Base-by-base conservation (phyloP, 495 filamentous ascomycete species). In the Umbilicaria muhlenbergii region DNA sequence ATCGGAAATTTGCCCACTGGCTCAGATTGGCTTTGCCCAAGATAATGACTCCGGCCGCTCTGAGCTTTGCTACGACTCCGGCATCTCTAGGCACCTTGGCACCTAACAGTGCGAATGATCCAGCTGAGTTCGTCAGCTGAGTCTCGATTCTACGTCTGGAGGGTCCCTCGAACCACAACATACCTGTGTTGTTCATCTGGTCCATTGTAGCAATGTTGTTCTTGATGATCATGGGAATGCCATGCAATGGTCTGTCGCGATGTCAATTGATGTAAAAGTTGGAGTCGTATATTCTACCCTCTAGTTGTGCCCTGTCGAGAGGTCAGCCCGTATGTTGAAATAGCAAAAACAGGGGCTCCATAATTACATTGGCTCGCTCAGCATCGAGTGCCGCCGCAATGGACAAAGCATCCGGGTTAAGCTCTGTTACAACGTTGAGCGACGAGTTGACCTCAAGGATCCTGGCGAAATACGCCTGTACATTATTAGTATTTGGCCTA, bases 161-260 rank as follows among this genome's bases (percentile, higher is more conserved):
- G 54, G 57, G 6, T 57, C 49, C 18, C 55, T 56, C 18, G 49
- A 47, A 8, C 50, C 53, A 14, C 55, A 19, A 11, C n/a, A 7
- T 47, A 61, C 60, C 61, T 14, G 70, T 70, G 41, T 73, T 79
- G 45, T 75, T 70, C 77, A 81, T 79, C 43, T 66, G 58, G 53
- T 83, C 79, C 8, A 57, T 48, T 0, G 79, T 81, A 13, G 69
- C 77, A 37, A 81, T 80, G 51, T 75, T 80, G 52, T 78, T 71
- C 58, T 84, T 83, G 55, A 83, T 68, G 11, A 83, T 51, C 36
- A 83, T 71, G 0, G 80, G 79, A 32, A 84, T 68, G 12, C 80
- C 80, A 58, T 84, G 77, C 3, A 81, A 61, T 4, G 71, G 70
- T 11, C 24, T 28, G 24, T 28, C 24, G 24, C 5, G 24, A 1